A percentile compares a stretch with the other conserved stretches of the same genome.
These are phyloP conservation scores for Phialocephala sp. DNA, from an alignment of 2,329 filamentous ascomycete species.

Conservation along the genomic window DNA sequence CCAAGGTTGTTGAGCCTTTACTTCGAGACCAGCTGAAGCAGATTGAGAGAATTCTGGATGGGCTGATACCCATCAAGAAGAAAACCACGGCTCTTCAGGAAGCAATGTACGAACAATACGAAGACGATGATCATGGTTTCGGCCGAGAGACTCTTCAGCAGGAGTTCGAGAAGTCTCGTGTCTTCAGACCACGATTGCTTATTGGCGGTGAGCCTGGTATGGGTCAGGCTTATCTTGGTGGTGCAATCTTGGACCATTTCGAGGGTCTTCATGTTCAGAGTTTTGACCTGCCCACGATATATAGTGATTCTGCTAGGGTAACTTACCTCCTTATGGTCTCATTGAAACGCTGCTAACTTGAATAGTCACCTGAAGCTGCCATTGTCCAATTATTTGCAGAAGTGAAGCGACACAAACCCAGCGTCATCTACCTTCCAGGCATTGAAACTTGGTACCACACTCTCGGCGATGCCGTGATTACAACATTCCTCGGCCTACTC, in stretches of 20 bases:
- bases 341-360: constrained; percentile 21
- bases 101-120: constrained; percentile 86
- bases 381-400: constrained; percentile 91
- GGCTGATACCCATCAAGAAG: constrained; percentile 83
- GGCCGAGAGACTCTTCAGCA: constrained; percentile 75
- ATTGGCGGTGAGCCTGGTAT: constrained; percentile 85
- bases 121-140: constrained; percentile 83
- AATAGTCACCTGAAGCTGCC: constrained; percentile 68
- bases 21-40: constrained; percentile 73
- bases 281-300: constrained; percentile 86
- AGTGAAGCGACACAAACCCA: constrained; percentile 91
- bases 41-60: constrained; percentile 73
- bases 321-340: constrained; percentile 33
- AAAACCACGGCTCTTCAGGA: constrained; percentile 90
- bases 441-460: constrained; percentile 83
- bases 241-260: constrained; percentile 85
- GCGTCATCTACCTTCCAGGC: constrained; percentile 92
- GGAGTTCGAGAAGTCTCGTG: constrained; percentile 84
- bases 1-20: constrained; percentile 80
- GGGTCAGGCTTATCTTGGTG: constrained; percentile 90
- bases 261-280: constrained; percentile 94
- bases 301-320: constrained; percentile 80
- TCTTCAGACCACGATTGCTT: constrained; percentile 87
- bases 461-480: constrained; percentile 67
- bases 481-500: constrained; percentile 83